Conservation (phyloP, 306 rosid species). For the Pterocarpus macrocarpus region DNA sequence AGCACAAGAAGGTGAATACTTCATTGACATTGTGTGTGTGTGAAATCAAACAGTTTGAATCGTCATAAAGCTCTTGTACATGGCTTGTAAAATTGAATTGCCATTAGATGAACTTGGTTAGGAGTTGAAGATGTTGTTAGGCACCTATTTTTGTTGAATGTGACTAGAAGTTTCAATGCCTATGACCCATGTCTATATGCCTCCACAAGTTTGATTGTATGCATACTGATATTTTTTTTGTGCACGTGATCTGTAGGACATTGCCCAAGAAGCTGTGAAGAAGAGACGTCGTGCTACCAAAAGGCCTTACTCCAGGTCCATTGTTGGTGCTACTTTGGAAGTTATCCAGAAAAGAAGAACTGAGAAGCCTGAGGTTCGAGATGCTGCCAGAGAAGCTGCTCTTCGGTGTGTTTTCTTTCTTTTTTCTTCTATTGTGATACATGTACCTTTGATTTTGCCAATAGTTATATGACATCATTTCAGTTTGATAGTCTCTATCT, state of each 20-base stretch:
- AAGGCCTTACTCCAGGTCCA: slow-evolving; percentile 80
- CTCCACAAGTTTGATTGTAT: background rate
- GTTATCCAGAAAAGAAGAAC: slow-evolving; percentile 75
- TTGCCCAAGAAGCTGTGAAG: slow-evolving; percentile 80
- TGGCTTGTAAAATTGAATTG: background rate
- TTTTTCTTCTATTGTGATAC: background rate
- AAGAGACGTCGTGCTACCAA: slow-evolving; percentile 77
- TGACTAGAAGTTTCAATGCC: background rate
- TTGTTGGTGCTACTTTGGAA: slow-evolving; percentile 76
- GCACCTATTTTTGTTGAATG: background rate
- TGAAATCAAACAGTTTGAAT: background rate
- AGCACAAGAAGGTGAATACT: slow-evolving; percentile 73
- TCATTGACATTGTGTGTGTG: background rate
- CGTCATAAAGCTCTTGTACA: background rate
- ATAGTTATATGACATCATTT: background rate
- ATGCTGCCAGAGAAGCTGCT: slow-evolving; percentile 88
- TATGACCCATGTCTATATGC: background rate
- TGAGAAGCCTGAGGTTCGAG: slow-evolving; percentile 80
- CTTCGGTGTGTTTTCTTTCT: slow-evolving; percentile 58
- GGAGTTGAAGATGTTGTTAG: too few species aligned
- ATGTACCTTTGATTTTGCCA: background rate
- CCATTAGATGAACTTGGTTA: background rate
- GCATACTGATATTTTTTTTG: background rate
- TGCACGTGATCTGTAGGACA: slow-evolving; percentile 50
- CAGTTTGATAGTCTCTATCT: background rate